Base-by-base conservation (phyloP, 2,329 filamentous ascomycete species). In the Colletotrichum salicis region DNA sequence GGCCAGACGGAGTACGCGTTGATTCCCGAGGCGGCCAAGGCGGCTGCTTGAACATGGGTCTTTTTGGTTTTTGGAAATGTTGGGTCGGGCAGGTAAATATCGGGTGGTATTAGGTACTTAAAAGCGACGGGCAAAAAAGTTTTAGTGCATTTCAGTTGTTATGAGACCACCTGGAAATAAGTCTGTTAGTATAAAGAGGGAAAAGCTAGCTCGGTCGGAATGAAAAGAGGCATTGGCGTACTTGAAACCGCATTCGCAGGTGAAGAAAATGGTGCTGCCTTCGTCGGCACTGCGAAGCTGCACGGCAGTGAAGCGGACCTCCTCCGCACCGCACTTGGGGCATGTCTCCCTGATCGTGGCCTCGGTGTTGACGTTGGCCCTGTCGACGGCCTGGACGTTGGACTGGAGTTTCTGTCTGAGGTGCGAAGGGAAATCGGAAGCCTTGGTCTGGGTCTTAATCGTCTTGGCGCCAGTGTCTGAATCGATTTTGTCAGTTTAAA, bases 271-370 rank as follows among this genome's bases (percentile, higher is more conserved):
- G 0, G 96, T 98, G 75, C 92, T 94, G 73, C 96, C 96, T 89
- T 98, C 96, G 81, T 99, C 96, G 66, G 96, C 96, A 86, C 95
- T 92, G 76, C 96, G 92, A 77, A 97, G 85, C 81, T 99, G 96
- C 72, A 94, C 90, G 3, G 93, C 93, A 61, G 94, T 93, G 81
- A 92, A 98, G 76, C 91, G 93, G 82, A 98, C 94, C 79, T 97
- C 92, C 64, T 91, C 91, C 64, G 91, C 87, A 19, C 92, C 94
- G 81, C 96, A 98, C 78, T 94, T 91, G 57, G 92, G 89, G 80
- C 96, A 98, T 56, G 88, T 90, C 80, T 92, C 87, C 72, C 89
- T 84, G 76, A 89, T 93, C 55, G 80, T 86, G 62, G 91, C 93
- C 79, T 93, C 93, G 54, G 91, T 95, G 78, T 92, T 89, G 76